phyloP scores from a whole-genome alignment of 805 yeast species.

The Spathaspora hagerdaliae region DNA sequence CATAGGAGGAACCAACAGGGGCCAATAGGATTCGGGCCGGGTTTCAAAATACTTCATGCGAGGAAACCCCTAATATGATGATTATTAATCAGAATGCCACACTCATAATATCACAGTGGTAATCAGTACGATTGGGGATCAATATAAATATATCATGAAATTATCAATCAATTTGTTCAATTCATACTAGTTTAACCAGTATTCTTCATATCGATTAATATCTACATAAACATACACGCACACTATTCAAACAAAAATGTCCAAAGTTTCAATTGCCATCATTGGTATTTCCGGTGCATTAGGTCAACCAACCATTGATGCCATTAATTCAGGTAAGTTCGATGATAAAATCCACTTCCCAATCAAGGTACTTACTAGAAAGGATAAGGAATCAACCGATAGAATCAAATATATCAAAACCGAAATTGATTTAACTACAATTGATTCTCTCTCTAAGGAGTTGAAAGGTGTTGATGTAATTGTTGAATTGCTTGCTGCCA shows the following conservation, averaged over 20 bases:
- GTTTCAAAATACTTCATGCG: too few relatives aligned
- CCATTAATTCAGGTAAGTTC: conserved; percentile 42
- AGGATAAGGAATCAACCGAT: conserved; percentile 29
- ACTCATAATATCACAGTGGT: too few relatives aligned
- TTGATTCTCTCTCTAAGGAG: conserved; percentile 20
- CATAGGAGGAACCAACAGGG: too few relatives aligned
- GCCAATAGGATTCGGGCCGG: too few relatives aligned
- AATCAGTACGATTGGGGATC: too few relatives aligned
- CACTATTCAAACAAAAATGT: conserved; percentile 2
- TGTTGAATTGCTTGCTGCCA: conserved; percentile 37
- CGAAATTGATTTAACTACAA: conserved; percentile 8
- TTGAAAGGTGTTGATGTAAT: conserved; percentile 34
- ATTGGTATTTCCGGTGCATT: conserved; percentile 51
- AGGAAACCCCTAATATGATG: too few relatives aligned
- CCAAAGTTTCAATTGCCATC: conserved; percentile 40
- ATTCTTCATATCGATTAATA: too few relatives aligned
- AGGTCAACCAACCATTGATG: conserved; percentile 45
- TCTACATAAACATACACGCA: background rate
- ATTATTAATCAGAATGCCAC: too few relatives aligned
- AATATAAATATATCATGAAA: too few relatives aligned
- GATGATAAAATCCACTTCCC: conserved; percentile 42
- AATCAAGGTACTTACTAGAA: conserved; percentile 48
- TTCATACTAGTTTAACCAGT: too few relatives aligned
- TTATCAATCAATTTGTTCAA: too few relatives aligned
- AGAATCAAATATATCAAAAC: conserved; percentile 37